Evolutionary conservation across 225 moss, liverwort and hornwort species (phyloP), one percentile per base, ranked within the genome.

Genomic region (Pseudoscleropodium purum): DNA sequence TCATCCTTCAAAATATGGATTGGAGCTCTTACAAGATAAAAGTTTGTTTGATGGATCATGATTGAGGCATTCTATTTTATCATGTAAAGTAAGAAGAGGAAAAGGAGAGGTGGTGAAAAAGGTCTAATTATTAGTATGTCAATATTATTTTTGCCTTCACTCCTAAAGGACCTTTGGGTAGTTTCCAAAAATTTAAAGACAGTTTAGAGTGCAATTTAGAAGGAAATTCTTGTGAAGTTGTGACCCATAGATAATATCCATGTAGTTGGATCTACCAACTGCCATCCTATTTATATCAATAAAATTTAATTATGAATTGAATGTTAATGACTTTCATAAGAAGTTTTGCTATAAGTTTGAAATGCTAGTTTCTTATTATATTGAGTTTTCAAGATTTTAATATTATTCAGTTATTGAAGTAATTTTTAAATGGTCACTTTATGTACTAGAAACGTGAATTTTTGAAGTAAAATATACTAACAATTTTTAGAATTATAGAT

Each of bases 201-300:
- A 18, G 15, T 0, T 79, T n/a, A 5, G 9, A 27, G 11, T 39
- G 5, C 27, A 27, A n/a, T 2, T n/a, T n/a, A n/a, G 12, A 59
- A 59, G 18, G 39, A 80, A 4, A 8, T 5, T 59, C 39, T 39
- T 39, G 59, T 59, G 2, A 78, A 25, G 4, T 3, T 79, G 25
- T 26, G 6, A n/a, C 0, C 7, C 6, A 37, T 57, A 26, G 3
- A 26, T 57, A n/a, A n/a, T 52, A 62, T 10, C 17, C 0, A 25
- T 25, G 16, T 79, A 37, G n/a, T 57, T 54, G 5, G 2, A 56
- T 79, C 23, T 0, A 80, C 18, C 18, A 59, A 54, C 29, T 57
- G 7, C 21, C 8, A 6, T 29, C 5, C 23, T 15, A 56, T 78
- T 3, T 24, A 15, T 36, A 15, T 56, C 10, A 37, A 37, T 78